Percentiles rank a stretch among this genome's conserved stretches.
Evolutionary conservation across 2,329 filamentous ascomycete species (phyloP).

Genomic region (Aspergillus felis): DNA sequence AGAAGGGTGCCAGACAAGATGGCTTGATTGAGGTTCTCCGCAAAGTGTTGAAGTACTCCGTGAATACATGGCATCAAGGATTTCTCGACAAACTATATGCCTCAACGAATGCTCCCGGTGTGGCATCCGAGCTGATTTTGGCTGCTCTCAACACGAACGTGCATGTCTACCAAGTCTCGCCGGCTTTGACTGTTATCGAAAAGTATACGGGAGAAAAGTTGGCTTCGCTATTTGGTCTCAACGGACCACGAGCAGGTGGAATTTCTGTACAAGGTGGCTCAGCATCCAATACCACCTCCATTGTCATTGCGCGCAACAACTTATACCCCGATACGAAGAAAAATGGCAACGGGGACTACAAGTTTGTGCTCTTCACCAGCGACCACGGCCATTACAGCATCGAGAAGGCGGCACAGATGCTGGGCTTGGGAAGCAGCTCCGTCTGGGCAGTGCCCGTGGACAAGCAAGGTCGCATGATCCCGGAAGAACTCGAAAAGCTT

Average conservation of each 20-base stretch:
- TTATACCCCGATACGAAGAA: slow-evolving; percentile 75
- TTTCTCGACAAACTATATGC: slow-evolving; percentile 95
- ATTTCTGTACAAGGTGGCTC: slow-evolving; percentile 76
- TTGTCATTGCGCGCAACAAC: slow-evolving; percentile 82
- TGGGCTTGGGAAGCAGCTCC: slow-evolving; percentile 71
- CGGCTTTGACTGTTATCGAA: slow-evolving; percentile 80
- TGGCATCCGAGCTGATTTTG: slow-evolving; percentile 79
- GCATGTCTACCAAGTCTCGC: slow-evolving; percentile 92
- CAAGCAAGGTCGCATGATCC: slow-evolving; percentile 65
- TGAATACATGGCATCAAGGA: slow-evolving; percentile 98
- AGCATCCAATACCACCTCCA: slow-evolving; percentile 77
- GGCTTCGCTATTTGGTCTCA: slow-evolving; percentile 73
- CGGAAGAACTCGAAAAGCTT: slow-evolving; percentile 59
- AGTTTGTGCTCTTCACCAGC: slow-evolving; percentile 83
- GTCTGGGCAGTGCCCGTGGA: slow-evolving; percentile 77
- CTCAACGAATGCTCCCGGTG: slow-evolving; percentile 81
- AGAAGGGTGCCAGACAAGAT: slow-evolving; percentile 58
- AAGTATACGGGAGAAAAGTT: slow-evolving; percentile 73
- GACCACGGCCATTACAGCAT: slow-evolving; percentile 91
- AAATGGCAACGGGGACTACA: slow-evolving; percentile 59
- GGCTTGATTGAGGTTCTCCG: slow-evolving; percentile 70
- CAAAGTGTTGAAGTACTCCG: slow-evolving; percentile 74
- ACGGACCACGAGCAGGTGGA: slow-evolving; percentile 64
- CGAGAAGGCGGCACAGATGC: slow-evolving; percentile 89
- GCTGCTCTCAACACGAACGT: slow-evolving; percentile 88